Evolutionary conservation across 2,329 filamentous ascomycete genomes (phyloP), one percentile per base, ranked within the genome.

Genomic region (Cladosporium sp.): DNA sequence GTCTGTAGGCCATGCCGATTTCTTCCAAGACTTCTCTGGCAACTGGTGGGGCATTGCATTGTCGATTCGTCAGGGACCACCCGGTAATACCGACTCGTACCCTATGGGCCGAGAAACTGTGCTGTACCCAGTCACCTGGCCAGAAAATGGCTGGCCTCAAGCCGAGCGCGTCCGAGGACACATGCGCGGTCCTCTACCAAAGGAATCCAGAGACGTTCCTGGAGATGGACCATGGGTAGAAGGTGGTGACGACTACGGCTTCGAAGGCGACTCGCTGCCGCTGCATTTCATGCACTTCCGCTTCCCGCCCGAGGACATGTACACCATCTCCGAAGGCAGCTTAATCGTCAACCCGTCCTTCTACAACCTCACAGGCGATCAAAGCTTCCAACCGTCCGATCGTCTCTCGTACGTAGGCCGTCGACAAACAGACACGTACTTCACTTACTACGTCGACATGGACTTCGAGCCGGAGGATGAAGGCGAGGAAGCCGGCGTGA

Each of bases 231-330:
- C 78, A 5, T 77, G 72, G 62, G 76, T 76, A 56, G 67, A 70
- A 7, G 74, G 73, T 11, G 72, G 74, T 2, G 81, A 84, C 62
- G 63, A 66, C 9, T 70, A 81, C 40, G 73, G 77, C 25, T 85
- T 85, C 65, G 62, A 70, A 6, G 73, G 73, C 0, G 74, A 74
- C 0, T 63, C 66, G 0, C 68, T 86, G 0, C 83, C 83, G 3
- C 72, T 74, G 0, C 81, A 86, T 64, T 82, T 86, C 63, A 77
- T 82, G 1, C 76, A 83, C 73, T 84, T 83, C 75, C 76, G 84
- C 5, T 81, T 77, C 12, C 83, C 82, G 1, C 73, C 76, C 30
- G 64, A 74, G 0, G 52, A 55, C 20, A 61, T 59, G 11, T 86
- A 78, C 72, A 72, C 67, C 1, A 63, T 80, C 15, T 84, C 78